These are phyloP conservation scores for Coemansia sp. DNA, from an alignment of 192 early-diverging fungal genomes.

Conservation along the genomic window DNA sequence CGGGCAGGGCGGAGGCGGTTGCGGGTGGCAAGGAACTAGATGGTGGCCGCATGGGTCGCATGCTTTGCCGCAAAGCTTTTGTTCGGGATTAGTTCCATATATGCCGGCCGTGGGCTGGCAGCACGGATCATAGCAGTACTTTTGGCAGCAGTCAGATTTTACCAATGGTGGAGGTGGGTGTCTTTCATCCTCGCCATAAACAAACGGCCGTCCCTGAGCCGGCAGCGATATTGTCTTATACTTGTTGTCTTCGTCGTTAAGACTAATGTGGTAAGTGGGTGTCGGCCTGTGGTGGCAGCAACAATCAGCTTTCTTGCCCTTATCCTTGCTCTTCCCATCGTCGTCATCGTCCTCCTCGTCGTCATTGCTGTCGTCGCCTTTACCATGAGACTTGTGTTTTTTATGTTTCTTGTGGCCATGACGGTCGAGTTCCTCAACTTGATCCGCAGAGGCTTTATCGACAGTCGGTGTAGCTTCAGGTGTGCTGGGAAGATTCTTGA, in stretches of 20 bases:
- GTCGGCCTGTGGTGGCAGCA: constrained; percentile 21
- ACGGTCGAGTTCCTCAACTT: constrained; percentile 13
- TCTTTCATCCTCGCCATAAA: constrained; percentile 23
- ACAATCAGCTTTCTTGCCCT: constrained; percentile 10
- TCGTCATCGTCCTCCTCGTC: background rate
- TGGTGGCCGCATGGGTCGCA: constrained; percentile 12
- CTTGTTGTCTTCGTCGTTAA: constrained; percentile 22
- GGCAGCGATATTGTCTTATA: constrained; percentile 49
- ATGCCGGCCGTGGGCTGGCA: constrained; percentile 20
- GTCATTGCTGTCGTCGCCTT: background rate
- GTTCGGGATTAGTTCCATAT: constrained; percentile 11
- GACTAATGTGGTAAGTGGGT: constrained; percentile 43
- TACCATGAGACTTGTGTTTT: constrained; percentile 4
- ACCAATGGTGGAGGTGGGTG: constrained; percentile 21
- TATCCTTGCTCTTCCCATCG: background rate
- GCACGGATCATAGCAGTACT: constrained; percentile 27
- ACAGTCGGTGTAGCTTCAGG: background rate
- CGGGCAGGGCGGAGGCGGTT: constrained; percentile 32
- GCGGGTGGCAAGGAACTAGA: constrained; percentile 28
- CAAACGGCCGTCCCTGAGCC: constrained; percentile 34
- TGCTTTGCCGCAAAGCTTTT: constrained; percentile 3
- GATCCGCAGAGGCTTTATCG: background rate
- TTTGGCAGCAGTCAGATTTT: constrained; percentile 10
- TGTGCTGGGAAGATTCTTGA: background rate
- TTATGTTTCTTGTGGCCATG: constrained; percentile 4